A percentile compares a stretch with the other conserved stretches of the same genome.
Evolutionary conservation across 768 basidiomycete species (phyloP).

Genomic region (Thelephora ganbajun): DNA sequence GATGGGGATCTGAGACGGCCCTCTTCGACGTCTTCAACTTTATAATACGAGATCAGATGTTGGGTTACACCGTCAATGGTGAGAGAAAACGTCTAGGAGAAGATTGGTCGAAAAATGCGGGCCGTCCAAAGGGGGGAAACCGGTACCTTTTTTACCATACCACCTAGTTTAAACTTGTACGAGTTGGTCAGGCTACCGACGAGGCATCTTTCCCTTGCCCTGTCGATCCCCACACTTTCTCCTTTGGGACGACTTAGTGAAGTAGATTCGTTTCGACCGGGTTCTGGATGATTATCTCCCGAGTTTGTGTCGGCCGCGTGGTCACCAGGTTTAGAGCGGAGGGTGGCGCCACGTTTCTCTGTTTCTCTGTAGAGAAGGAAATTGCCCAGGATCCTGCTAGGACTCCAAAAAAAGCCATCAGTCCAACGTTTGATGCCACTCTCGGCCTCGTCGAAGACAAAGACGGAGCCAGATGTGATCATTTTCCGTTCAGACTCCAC

Average conservation of each 20-base stretch:
- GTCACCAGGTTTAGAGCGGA: conserved; percentile 12
- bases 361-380: conserved; percentile 93
- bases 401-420: conserved; percentile 94
- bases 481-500: conserved; percentile 87
- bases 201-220: conserved; percentile 65
- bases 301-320: conserved; percentile 2
- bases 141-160: conserved; percentile 93
- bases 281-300: conserved; percentile 6
- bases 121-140: not conserved
- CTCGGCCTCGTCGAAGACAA: conserved; percentile 95
- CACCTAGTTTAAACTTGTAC: conserved; percentile 85
- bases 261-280: conserved; percentile 16
- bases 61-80: conserved; percentile 76
- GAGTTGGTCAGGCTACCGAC: conserved; percentile 87
- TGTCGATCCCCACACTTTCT: conserved; percentile 42
- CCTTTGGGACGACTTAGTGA: conserved; percentile 54
- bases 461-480: conserved; percentile 88
- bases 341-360: conserved; percentile 63
- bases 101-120: conserved; percentile 3
- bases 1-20: conserved; percentile 84
- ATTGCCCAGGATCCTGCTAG: conserved; percentile 84
- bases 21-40: conserved; percentile 77
- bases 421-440: conserved; percentile 98
- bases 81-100: conserved; percentile 73
- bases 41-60: conserved; percentile 92